A percentile compares a stretch with the other conserved stretches of the same genome.
Evolutionary conservation across 1,139 yeast species (phyloP).

Genomic region (Candida smagusa): DNA sequence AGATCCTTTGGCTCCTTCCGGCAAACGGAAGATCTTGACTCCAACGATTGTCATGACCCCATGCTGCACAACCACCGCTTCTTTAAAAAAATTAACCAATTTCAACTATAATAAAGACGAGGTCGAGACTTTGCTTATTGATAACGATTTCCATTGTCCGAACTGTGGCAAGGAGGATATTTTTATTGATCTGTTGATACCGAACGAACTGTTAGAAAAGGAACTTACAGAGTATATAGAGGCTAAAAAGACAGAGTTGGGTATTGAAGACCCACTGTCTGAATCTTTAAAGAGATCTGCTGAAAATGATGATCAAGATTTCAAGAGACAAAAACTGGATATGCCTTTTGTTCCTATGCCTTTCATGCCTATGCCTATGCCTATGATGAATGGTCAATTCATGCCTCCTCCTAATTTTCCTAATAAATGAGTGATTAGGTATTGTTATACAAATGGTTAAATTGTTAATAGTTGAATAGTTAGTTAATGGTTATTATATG

Average conservation of each 20-base stretch:
- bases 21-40: constrained; percentile 57
- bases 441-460: too few relatives aligned
- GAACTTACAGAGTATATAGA: constrained; percentile 53
- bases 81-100: constrained; percentile 51
- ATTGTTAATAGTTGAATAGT: too few relatives aligned
- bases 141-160: constrained; percentile 88
- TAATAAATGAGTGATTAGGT: not conserved
- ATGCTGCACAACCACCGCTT: constrained; percentile 61
- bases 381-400: constrained; percentile 6
- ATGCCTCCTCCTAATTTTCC: constrained; percentile 2
- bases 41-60: constrained; percentile 81
- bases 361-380: constrained; percentile 16
- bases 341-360: constrained; percentile 16
- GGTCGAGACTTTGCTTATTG: constrained; percentile 71
- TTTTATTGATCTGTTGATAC: constrained; percentile 65
- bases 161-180: constrained; percentile 75
- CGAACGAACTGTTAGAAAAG: constrained; percentile 56
- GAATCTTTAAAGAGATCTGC: constrained; percentile 21
- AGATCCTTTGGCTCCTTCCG: constrained; percentile 58
- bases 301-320: constrained; percentile 20
- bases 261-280: constrained; percentile 32
- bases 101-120: constrained; percentile 37
- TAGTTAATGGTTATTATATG: too few relatives aligned
- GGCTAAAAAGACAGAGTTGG: constrained; percentile 39
- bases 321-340: constrained; percentile 30